Evolutionary conservation across 805 yeast genomes (phyloP).

Genomic region (Pichia nakasei): DNA sequence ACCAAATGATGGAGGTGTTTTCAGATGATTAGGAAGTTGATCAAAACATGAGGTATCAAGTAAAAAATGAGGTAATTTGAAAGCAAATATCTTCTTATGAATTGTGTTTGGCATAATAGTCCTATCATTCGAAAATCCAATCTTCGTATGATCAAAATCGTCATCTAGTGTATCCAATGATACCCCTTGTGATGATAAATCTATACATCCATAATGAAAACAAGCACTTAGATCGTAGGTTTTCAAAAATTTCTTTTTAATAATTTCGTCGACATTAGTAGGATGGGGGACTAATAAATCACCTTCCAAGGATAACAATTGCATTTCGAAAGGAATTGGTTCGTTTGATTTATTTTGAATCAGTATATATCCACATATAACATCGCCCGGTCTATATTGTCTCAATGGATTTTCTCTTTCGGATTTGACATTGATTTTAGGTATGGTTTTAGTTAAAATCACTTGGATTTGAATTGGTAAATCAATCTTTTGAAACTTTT

Average conservation of each 20-base stretch:
- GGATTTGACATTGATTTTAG: constrained; percentile 16
- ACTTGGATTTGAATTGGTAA: constrained; percentile 21
- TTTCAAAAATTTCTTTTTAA: constrained; percentile 31
- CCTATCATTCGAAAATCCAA: constrained; percentile 38
- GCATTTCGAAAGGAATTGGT: constrained; percentile 52
- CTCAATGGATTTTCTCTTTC: constrained; percentile 30
- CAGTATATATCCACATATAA: constrained; percentile 46
- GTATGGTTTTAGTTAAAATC: constrained; percentile 35
- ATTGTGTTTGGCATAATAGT: constrained; percentile 36
- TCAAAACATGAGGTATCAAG: constrained; percentile 46
- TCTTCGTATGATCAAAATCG: constrained; percentile 17
- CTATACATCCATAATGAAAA: constrained; percentile 33
- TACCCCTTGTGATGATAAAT: constrained; percentile 8
- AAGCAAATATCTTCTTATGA: constrained; percentile 49
- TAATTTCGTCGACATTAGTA: constrained; percentile 3
- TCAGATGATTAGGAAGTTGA: constrained; percentile 26
- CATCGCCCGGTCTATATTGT: constrained; percentile 64
- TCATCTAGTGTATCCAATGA: constrained; percentile 7
- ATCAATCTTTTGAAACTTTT: constrained; percentile 16
- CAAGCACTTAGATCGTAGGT: constrained; percentile 47
- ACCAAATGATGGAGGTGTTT: constrained; percentile 35
- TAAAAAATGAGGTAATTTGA: constrained; percentile 43
- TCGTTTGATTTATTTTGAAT: constrained; percentile 33
- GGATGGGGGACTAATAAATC: constrained; percentile 21
- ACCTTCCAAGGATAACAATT: constrained; percentile 51